A percentile compares a stretch with the other conserved stretches of the same genome.
These are phyloP conservation scores for Botrytis cinerea DNA, from an alignment of 2,329 filamentous ascomycete genomes.

Conservation along the genomic window DNA sequence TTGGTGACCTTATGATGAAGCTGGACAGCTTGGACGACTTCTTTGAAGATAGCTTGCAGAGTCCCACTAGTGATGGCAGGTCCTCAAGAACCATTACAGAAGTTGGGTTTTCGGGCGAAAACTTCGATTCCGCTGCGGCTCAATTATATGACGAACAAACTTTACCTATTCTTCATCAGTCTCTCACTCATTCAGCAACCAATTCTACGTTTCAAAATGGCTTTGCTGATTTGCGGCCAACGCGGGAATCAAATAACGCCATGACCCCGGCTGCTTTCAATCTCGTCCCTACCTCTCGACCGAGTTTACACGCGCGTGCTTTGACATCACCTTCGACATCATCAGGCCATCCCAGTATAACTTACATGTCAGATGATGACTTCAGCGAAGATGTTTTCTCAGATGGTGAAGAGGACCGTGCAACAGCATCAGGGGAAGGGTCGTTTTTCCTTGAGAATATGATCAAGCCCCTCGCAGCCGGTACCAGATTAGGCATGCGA, in stretches of 20 bases:
- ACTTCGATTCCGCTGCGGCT: slow-evolving; percentile 68
- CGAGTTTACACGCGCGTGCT: slow-evolving; percentile 75
- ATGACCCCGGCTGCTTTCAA: slow-evolving; percentile 65
- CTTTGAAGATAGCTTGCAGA: slow-evolving; percentile 66
- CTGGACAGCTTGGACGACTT: slow-evolving; percentile 80
- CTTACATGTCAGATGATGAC: slow-evolving; percentile 77
- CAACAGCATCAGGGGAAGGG: slow-evolving; percentile 34
- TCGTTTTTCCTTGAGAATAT: slow-evolving; percentile 62
- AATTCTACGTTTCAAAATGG: slow-evolving; percentile 82
- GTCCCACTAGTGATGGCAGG: slow-evolving; percentile 59
- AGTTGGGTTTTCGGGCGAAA: slow-evolving; percentile 64
- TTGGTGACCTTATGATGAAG: slow-evolving; percentile 80
- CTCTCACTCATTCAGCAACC: slow-evolving; percentile 67
- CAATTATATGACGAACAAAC: slow-evolving; percentile 93
- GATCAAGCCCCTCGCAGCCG: slow-evolving; percentile 59
- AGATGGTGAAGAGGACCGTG: slow-evolving; percentile 66
- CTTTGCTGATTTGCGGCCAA: slow-evolving; percentile 70
- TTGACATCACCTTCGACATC: slow-evolving; percentile 76
- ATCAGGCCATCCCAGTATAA: slow-evolving; percentile 56
- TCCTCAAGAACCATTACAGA: slow-evolving; percentile 65
- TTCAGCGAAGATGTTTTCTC: slow-evolving; percentile 72
- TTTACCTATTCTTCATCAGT: slow-evolving; percentile 84
- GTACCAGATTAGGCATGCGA: slow-evolving; percentile 60
- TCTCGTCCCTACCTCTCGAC: slow-evolving; percentile 52
- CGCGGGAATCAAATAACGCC: slow-evolving; percentile 62